phyloP scores from a whole-genome alignment of 768 basidiomycete genomes.

The Boletus insuetus region DNA sequence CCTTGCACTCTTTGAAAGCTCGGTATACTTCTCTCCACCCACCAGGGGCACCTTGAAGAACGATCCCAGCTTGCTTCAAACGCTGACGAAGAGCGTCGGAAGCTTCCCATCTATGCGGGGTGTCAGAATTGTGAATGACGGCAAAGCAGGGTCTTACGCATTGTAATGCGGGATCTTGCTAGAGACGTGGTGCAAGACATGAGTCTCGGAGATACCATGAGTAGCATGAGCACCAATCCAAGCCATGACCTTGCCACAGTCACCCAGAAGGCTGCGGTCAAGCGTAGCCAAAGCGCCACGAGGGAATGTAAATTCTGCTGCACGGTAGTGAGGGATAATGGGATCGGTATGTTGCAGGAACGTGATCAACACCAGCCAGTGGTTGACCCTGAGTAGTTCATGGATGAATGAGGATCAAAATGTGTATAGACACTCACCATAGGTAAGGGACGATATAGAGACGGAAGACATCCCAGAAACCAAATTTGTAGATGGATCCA shows the following conservation, averaged over 20 bases:
- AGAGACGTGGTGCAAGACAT: conserved; percentile 87
- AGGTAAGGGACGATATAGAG: conserved; percentile 89
- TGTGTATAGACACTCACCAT: conserved; percentile 42
- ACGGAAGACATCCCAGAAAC: conserved; percentile 71
- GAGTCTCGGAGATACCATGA: conserved; percentile 93
- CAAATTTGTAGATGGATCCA: conserved; percentile 55
- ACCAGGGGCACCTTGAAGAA: conserved; percentile 67
- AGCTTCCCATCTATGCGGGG: conserved; percentile 74
- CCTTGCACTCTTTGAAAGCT: conserved; percentile 77
- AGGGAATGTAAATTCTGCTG: conserved; percentile 85
- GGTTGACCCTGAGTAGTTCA: conserved; percentile 59
- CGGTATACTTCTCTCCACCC: conserved; percentile 82
- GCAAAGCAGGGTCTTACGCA: conserved; percentile 42
- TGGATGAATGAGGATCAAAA: neutral
- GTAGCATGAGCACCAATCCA: conserved; percentile 85
- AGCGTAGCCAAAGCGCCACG: conserved; percentile 92
- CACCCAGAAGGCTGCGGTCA: conserved; percentile 79
- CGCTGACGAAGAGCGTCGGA: conserved; percentile 78
- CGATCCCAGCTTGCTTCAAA: conserved; percentile 54
- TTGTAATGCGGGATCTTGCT: conserved; percentile 97
- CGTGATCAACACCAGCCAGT: conserved; percentile 95
- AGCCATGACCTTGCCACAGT: conserved; percentile 73
- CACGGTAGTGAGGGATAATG: conserved; percentile 89
- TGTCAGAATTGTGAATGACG: neutral
- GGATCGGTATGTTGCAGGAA: conserved; percentile 99